Evolutionary conservation across 352 stramenopile genomes (phyloP), one percentile per base, ranked within the genome.

Genomic region (Phytopythium boreale): DNA sequence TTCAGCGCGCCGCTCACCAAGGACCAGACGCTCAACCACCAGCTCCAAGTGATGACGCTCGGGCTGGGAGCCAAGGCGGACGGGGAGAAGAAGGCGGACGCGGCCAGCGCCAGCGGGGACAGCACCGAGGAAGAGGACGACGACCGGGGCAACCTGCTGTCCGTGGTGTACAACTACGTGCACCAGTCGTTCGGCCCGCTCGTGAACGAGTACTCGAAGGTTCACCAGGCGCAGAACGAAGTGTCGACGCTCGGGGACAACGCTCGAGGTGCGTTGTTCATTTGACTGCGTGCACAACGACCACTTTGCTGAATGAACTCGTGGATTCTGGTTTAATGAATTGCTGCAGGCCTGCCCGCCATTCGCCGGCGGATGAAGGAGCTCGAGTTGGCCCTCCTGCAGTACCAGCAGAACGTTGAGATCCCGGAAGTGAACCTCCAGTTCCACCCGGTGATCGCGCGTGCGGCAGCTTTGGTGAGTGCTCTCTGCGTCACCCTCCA

Each of bases 371-470:
- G 84, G 53, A 94, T 98, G 79, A 97, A 96, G 59, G 95, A 98
- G 68, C 79, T 98, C 24, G 95, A 98, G 64, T 75, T 98, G 22
- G 94, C 95, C 12, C 69, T 98, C 63, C 76, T 97, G 37, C 91
- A 97, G 61, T 98, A 97, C 72, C 90, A 98, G 69, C 91, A 98
- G 63, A 96, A 97, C 62, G 89, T 98, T 63, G 91, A 98, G 66
- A 98, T 98, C 59, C 95, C 95, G 2, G 90, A 97, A 53, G 92
- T 98, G 50, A 89, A 88, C 50, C 68, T 98, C 24, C 74, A 89
- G 27, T 93, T 96, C 56, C 92, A 97, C 56, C 84, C 89, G 2
- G 74, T 90, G 29, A 93, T 98, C 44, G 82, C 92, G 62, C 80
- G 81, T 43, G 92, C 92, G 15, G 89, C 85, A 1, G 75, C 84